Evolutionary conservation across 2,329 filamentous ascomycete genomes (phyloP).

Genomic region (Sclerotinia spermophila): DNA sequence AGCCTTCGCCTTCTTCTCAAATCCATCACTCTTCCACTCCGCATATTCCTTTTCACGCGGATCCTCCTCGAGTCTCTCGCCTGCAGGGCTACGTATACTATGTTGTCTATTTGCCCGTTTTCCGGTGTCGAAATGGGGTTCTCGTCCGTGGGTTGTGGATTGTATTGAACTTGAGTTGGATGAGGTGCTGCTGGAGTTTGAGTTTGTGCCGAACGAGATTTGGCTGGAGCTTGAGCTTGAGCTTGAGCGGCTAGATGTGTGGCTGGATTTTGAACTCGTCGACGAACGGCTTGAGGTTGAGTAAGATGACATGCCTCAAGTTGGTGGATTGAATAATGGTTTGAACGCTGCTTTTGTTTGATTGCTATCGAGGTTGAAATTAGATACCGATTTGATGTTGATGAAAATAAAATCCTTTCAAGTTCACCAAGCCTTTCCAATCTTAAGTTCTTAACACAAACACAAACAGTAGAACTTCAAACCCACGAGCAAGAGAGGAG

Average conservation of each 20-base stretch:
- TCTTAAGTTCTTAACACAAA: too few species aligned
- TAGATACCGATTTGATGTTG: neutral
- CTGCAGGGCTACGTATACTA: neutral
- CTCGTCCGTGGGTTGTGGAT: too few species aligned
- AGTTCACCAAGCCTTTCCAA: rapidly evolving
- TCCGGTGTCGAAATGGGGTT: neutral
- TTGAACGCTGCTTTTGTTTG: rapidly evolving
- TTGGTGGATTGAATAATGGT: rapidly evolving
- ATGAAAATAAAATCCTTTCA: neutral
- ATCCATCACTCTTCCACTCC: neutral
- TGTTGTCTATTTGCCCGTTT: neutral
- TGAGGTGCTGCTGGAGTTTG: neutral
- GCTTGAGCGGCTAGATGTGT: neutral
- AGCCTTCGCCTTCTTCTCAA: too few species aligned
- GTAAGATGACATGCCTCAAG: neutral
- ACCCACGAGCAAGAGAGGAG: neutral
- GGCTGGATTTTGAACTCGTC: neutral
- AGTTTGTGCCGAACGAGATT: neutral
- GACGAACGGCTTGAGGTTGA: neutral
- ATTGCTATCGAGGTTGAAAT: neutral
- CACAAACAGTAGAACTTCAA: too few species aligned
- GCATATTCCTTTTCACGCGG: neutral
- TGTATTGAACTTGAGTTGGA: neutral
- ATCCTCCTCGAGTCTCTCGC: neutral
- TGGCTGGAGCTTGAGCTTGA: neutral